A percentile compares a stretch with the other conserved stretches of the same genome.
These are phyloP conservation scores for Cyathus striatus DNA, from an alignment of 768 basidiomycete genomes.

Conservation along the genomic window DNA sequence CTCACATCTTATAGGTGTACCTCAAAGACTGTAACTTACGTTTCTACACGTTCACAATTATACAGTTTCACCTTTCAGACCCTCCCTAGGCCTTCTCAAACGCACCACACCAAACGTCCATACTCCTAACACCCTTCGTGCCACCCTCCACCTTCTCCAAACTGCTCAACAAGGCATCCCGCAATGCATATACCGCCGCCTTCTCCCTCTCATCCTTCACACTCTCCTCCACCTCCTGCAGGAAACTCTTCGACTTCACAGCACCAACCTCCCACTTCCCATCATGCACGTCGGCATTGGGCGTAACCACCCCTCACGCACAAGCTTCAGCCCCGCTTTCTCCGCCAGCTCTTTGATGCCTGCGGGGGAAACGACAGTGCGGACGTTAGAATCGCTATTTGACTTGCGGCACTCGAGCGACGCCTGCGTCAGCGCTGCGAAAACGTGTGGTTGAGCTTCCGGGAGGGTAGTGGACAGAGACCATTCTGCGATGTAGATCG, in stretches of 20 bases:
- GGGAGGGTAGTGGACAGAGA: background rate
- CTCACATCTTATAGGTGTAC: too few species aligned
- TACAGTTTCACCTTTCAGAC: too few species aligned
- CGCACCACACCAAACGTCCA: conserved; percentile 25
- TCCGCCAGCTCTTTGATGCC: conserved; percentile 19
- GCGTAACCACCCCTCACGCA: conserved; percentile 20
- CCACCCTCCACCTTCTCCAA: conserved; percentile 8
- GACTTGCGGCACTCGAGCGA: conserved; percentile 26
- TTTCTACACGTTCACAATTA: too few species aligned
- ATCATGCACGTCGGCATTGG: conserved; percentile 24
- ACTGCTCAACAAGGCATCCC: conserved; percentile 18
- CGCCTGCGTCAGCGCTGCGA: conserved; percentile 30
- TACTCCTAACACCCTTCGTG: conserved; percentile 14
- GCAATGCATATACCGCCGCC: conserved; percentile 20
- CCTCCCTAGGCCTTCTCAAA: conserved; percentile 10
- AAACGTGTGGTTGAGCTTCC: conserved; percentile 22
- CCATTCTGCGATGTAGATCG: background rate
- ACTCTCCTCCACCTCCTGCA: conserved; percentile 13
- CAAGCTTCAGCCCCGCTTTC: conserved; percentile 14
- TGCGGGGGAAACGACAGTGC: conserved; percentile 27
- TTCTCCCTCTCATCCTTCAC: conserved; percentile 25
- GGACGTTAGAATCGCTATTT: conserved; percentile 23
- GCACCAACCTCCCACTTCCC: conserved; percentile 2
- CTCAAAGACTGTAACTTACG: too few species aligned
- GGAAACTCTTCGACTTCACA: conserved; percentile 13